Base-by-base conservation (phyloP, 2,329 filamentous ascomycete genomes). In the Tolypocladium cylindrosporum region DNA sequence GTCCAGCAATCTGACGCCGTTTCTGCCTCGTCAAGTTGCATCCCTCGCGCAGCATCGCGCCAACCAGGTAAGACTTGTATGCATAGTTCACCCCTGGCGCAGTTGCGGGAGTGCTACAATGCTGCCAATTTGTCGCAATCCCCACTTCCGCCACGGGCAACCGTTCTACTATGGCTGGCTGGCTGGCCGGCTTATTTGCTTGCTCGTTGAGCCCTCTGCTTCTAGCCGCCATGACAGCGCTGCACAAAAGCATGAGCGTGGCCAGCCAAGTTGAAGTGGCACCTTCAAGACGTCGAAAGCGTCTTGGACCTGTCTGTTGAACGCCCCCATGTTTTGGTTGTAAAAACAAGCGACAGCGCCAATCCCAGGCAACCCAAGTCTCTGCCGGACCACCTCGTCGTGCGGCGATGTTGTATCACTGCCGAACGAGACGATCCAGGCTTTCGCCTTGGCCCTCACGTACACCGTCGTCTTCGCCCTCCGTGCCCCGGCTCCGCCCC, bases 261-360 rank as follows among this genome's bases (percentile, higher is more conserved):
- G 45, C 16, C 27, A 50, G 51, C n/a, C 51, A 58, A 34, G 27
- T 88, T 88, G 84, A 88, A 81, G 76, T 84, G 79, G 78, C 76
- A 75, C 78, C 76, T 78, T 68, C 66, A 65, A 81, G 77, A 82
- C 75, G 78, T 78, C 73, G 73, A 77, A 77, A 77, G 57, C 79
- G 80, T 79, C 81, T 83, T 86, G 83, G 83, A 83, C 84, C 83
- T 83, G 74, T 77, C 24, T 82, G 86, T 90, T 89, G 86, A 89
- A 87, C 84, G 82, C 82, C 86, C 79, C 77, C 76, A 81, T 86
- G 84, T 88, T 89, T 90, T 89, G 83, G 86, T 90, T 90, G 85
- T 80, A 87, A 89, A 90, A 90, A 90, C 88, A 84, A 87, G 80
- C 82, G 83, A 87, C 81, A 84, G 83, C 81, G 83, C 80, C 84